Percentiles rank a stretch among this genome's conserved stretches.
Evolutionary conservation across 768 basidiomycete species (phyloP).

Genomic region (Pulveroboletus sp.): DNA sequence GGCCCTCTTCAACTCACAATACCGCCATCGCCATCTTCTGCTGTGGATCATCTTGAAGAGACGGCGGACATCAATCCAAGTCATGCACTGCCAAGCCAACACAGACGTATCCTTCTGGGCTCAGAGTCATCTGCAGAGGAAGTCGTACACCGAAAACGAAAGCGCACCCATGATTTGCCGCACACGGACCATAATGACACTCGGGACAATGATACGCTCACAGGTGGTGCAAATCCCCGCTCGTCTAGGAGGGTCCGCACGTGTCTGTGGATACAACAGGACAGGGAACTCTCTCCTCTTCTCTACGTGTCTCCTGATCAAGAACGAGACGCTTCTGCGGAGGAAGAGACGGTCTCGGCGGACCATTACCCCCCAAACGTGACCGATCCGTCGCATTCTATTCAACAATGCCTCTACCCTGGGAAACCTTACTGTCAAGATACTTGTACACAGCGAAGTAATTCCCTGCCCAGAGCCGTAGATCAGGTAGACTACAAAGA

Average conservation of each 20-base stretch:
- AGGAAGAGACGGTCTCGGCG: constrained; percentile 3
- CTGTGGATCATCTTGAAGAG: not conserved
- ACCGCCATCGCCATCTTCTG: not conserved
- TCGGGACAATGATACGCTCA: not conserved
- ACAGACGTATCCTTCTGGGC: not conserved
- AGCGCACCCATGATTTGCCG: not conserved
- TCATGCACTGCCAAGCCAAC: not conserved
- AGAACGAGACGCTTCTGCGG: not conserved
- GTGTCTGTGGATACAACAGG: constrained; percentile 4
- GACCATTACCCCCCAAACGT: not conserved
- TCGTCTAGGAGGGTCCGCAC: constrained; percentile 4
- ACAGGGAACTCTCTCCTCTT: constrained; percentile 22
- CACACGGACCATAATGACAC: not conserved
- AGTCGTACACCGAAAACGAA: constrained; percentile 17
- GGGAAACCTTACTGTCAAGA: not conserved
- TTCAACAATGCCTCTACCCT: not conserved
- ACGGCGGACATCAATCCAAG: not conserved
- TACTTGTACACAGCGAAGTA: constrained; percentile 1
- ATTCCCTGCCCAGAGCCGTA: not conserved
- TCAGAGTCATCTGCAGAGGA: not conserved
- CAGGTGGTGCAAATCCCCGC: not conserved
- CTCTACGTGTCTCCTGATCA: constrained; percentile 14
- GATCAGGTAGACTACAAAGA: not conserved
- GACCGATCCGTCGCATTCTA: not conserved
- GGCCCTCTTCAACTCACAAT: not conserved